Percentiles rank a stretch among this genome's conserved stretches.
These are phyloP conservation scores for Wickerhamiella kazuoi DNA, from an alignment of 805 yeast genomes.

Conservation along the genomic window DNA sequence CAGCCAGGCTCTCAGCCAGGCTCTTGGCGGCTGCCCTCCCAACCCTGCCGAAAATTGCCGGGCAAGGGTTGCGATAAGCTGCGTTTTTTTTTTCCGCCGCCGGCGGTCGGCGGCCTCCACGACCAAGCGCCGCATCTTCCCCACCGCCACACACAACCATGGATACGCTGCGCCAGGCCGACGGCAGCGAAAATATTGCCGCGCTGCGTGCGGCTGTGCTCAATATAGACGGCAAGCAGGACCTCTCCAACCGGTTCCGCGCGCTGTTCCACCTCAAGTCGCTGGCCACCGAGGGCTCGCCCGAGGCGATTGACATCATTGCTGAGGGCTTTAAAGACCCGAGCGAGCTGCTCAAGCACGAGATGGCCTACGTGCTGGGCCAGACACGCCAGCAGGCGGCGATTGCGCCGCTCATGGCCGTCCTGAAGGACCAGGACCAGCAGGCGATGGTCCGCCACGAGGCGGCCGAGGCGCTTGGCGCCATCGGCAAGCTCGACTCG, in stretches of 20 bases:
- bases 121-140: too few relatives aligned
- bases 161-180: slow-evolving; percentile 16
- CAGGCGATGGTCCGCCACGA: slow-evolving; percentile 98
- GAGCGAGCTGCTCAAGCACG: slow-evolving; percentile 87
- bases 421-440: slow-evolving; percentile 37
- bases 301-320: slow-evolving; percentile 61
- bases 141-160: slow-evolving; percentile 5
- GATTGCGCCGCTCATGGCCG: slow-evolving; percentile 56
- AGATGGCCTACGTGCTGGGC: slow-evolving; percentile 92
- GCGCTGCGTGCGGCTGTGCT: slow-evolving; percentile 16
- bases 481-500: slow-evolving; percentile 67
- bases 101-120: too few relatives aligned
- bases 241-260: slow-evolving; percentile 76
- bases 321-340: slow-evolving; percentile 66
- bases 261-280: slow-evolving; percentile 84
- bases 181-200: slow-evolving; percentile 13
- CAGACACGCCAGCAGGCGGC: slow-evolving; percentile 77
- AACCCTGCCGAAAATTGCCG: too few relatives aligned
- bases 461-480: slow-evolving; percentile 98
- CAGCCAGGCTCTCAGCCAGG: too few relatives aligned
- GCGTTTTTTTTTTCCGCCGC: too few relatives aligned
- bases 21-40: too few relatives aligned
- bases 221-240: slow-evolving; percentile 36
- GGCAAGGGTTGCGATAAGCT: too few relatives aligned
- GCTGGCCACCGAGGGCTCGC: slow-evolving; percentile 55